Evolutionary conservation across 139 green algal genomes (phyloP), one percentile per base, ranked within the genome.

Genomic region (Closterium sp.): DNA sequence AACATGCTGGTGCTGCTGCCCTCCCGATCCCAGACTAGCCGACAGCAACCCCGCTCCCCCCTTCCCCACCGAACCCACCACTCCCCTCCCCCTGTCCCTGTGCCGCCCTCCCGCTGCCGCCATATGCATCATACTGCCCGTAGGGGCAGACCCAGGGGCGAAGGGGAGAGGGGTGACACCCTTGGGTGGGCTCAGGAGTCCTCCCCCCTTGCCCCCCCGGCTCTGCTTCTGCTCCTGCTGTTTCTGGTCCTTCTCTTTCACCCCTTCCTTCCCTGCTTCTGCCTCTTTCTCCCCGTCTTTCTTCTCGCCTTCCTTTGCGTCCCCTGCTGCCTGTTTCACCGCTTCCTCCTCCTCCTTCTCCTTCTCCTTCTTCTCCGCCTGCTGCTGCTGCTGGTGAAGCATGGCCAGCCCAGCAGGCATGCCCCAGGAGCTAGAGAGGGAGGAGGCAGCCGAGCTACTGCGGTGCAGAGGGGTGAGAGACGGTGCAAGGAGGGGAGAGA

Each of bases 1-100:
- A 70, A 98, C 97, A 93, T 99, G 98, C 96, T 93, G 92, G 27
- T 99, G 98, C 96, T 92, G 90, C 62, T 79, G 86, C 31, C 86
- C 31, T 24, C 86, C 86, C 17, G 17, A 85, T 2, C 31, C 31
- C 19, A 89, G 31, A 85, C 31, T 89, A 89, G 86, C 86, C 86
- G 31, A 89, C 31, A 89, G 31, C 86, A 89, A 6, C 31, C 31
- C 31, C 86, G 31, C 31, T 22, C 86, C 31, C 86, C 31, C 86
- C 31, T 89, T 85, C 31, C 86, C 31, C 2, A 85, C 17, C 31
- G 31, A 89, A 85, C 86, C 31, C 2, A 85, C 86, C 31, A 22
- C 31, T 38, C 31, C 86, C 31, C 86, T 89, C 19, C 31, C 86
- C 31, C 86, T 89, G 31, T 89, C 86, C 31, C 86, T 89, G 31